Conservation (phyloP, 305 asterid genomes). For the Withania somnifera region DNA sequence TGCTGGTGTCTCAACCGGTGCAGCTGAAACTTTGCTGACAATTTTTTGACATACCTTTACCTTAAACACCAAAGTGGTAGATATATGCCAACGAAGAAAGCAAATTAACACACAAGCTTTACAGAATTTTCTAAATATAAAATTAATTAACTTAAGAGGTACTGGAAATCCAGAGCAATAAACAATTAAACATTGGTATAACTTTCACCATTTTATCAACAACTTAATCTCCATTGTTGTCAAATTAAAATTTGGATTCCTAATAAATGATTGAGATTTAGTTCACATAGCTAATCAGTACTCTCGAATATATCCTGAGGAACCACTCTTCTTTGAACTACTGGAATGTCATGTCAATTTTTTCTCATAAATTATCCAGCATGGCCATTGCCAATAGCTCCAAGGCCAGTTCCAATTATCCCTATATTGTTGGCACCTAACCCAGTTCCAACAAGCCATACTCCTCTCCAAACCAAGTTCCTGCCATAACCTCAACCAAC, state of each 20-base stretch:
- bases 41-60: background rate
- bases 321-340: conserved; percentile 45
- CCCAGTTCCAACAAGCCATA: conserved; percentile 50
- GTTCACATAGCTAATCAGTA: background rate
- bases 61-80: background rate
- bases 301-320: conserved; percentile 9
- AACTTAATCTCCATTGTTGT: background rate
- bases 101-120: background rate
- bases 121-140: background rate
- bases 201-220: background rate
- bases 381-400: conserved; percentile 67
- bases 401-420: conserved; percentile 46
- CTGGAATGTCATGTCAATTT: conserved; percentile 52
- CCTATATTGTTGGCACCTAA: conserved; percentile 38
- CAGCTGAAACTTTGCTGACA: background rate
- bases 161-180: background rate
- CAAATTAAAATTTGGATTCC: background rate
- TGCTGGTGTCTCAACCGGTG: background rate
- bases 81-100: background rate
- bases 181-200: background rate
- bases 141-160: background rate
- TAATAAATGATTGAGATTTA: background rate
- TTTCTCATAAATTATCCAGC: conserved; percentile 83
- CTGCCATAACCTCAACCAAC: conserved; percentile 57
- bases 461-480: conserved; percentile 63